Evolutionary conservation across 1,284 basidiomycete species (phyloP), one percentile per base, ranked within the genome.

Genomic region (Amylostereum chailletii): DNA sequence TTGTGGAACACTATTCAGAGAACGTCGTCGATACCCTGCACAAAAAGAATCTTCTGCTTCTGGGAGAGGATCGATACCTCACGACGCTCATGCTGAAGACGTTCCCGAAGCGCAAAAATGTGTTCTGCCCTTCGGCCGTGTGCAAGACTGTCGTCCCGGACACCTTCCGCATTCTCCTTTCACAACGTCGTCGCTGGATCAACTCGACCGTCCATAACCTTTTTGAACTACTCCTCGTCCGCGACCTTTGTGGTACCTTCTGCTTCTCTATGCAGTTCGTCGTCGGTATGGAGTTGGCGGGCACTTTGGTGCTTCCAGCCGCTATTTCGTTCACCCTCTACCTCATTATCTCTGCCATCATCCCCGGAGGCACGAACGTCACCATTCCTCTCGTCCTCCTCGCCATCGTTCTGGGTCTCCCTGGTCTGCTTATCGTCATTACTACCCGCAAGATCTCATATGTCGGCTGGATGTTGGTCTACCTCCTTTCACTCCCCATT

Each of bases 171-270:
- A 83, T 98, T 41, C 75, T 99, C 43, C 79, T 99, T 29, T 97
- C 94, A 3, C 95, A 99, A 65, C 90, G 96, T 60, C 86, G 96
- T 61, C 87, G 96, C 55, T 99, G 95, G 96, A 99, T 99, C 73
- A 99, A 99, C 74, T 97, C 94, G 53, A 99, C 96, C 0, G 86
- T 99, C 45, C 96, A 99, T 73, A 99, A 99, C 62, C 73, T 99
- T 44, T 88, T 90, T 51, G 96, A 99, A 65, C 77, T 99, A 53
- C 72, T 98, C 43, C 79, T 96, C 48, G 95, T 99, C 34, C 85
- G 93, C 43, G 94, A 99, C 66, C 81, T 98, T 19, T 94, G 91
- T 58, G 91, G 92, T 50, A 94, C 91, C 2, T 94, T 94, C 81
- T 96, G 92, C 71, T 94, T 95, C 77, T 93, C 90, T 4, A 94